Conservation (phyloP, 1,139 yeast genomes). For the Magnusiomyces magnusii region DNA sequence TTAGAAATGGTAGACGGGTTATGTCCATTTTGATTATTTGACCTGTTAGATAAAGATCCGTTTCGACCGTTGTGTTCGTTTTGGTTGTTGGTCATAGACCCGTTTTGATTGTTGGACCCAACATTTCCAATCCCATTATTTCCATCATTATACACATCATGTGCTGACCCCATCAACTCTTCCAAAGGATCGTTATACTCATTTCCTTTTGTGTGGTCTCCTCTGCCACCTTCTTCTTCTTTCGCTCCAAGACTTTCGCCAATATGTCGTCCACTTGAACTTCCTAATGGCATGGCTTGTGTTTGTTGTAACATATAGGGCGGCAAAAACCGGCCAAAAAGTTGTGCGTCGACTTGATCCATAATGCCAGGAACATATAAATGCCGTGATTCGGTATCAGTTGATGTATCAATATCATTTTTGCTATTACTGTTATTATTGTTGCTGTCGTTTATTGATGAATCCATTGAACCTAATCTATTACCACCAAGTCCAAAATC, state of each 20-base stretch:
- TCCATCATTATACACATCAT: too few species aligned
- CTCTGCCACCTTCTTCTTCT: not conserved
- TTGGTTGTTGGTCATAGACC: too few species aligned
- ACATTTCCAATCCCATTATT: too few species aligned
- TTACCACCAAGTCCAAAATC: not conserved
- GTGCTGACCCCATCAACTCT: not conserved
- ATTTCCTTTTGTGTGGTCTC: not conserved
- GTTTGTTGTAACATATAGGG: slow-evolving; percentile 55
- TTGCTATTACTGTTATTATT: not conserved
- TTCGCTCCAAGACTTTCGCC: not conserved
- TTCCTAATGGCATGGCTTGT: not conserved
- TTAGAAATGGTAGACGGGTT: not conserved
- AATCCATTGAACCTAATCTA: too few species aligned
- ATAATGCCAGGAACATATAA: slow-evolving; percentile 68
- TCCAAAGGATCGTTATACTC: not conserved
- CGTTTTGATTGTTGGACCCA: too few species aligned
- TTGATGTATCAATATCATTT: not conserved
- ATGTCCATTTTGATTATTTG: not conserved
- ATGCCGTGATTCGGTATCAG: slow-evolving; percentile 9
- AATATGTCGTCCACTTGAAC: slow-evolving; percentile 4
- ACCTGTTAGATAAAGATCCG: too few species aligned
- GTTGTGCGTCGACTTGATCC: slow-evolving; percentile 74
- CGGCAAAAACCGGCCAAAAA: slow-evolving; percentile 76
- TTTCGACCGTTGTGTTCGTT: too few species aligned
- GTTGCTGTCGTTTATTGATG: not conserved